Conservation (phyloP, 192 early-diverging fungal species). For the Entrophospora sp. region DNA sequence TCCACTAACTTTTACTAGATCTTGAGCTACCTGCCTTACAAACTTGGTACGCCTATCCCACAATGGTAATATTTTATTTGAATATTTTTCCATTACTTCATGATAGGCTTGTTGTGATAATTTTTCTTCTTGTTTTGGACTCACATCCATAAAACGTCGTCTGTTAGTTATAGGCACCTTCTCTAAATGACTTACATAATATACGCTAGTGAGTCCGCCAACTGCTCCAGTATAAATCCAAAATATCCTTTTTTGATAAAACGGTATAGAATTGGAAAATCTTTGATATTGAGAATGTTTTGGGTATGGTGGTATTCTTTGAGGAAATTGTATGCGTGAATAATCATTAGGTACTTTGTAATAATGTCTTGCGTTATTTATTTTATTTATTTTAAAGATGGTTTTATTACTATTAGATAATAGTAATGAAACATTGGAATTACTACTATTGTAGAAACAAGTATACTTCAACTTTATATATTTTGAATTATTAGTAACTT, state of each 20-base stretch:
- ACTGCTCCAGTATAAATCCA: constrained; percentile 19
- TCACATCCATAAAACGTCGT: constrained; percentile 60
- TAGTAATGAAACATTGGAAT: no score
- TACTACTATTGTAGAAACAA: no score
- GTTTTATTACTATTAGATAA: no score
- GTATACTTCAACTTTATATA: no score
- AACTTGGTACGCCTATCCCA: constrained; percentile 51
- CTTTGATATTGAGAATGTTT: background rate
- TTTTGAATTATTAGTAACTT: no score
- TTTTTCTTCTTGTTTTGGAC: constrained; percentile 44
- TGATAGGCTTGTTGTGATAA: constrained; percentile 66
- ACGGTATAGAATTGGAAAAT: background rate
- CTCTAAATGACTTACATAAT: constrained; percentile 68
- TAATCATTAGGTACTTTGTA: no score
- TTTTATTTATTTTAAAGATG: no score
- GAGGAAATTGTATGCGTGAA: no score
- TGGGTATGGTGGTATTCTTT: background rate
- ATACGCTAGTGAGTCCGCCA: constrained; percentile 36
- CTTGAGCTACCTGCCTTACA: constrained; percentile 61
- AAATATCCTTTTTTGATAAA: constrained; percentile 12
- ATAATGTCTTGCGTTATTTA: no score
- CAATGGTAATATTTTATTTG: constrained; percentile 55
- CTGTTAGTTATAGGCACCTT: constrained; percentile 61
- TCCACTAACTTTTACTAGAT: constrained; percentile 62
- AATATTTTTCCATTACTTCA: constrained; percentile 58